Conservation (phyloP, 306 rosid genomes). For the Canavalia gladiata region DNA sequence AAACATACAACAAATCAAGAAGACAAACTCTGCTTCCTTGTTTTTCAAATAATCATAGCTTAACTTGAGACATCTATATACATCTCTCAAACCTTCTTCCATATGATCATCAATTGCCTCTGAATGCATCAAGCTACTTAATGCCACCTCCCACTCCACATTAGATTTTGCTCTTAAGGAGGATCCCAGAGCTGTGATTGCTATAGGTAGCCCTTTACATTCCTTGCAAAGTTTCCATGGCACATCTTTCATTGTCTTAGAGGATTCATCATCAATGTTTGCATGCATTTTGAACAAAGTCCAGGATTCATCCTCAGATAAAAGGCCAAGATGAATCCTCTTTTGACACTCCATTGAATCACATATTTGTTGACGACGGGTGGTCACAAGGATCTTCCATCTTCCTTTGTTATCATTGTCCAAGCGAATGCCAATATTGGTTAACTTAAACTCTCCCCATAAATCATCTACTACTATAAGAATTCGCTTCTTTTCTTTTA, state of each 20-base stretch:
- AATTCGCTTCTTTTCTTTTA: not conserved
- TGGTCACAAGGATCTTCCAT: not conserved
- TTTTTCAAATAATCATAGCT: constrained; percentile 21
- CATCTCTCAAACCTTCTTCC: not conserved
- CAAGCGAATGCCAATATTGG: not conserved
- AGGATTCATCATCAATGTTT: not conserved
- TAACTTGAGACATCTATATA: not conserved
- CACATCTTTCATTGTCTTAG: not conserved
- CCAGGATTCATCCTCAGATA: constrained; percentile 20
- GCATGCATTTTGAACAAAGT: constrained; percentile 11
- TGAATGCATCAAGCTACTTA: not conserved
- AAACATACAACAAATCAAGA: constrained; percentile 29
- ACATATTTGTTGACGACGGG: too few species aligned
- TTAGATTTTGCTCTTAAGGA: constrained; percentile 23
- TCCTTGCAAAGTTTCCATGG: not conserved
- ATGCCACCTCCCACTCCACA: constrained; percentile 29
- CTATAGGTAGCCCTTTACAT: constrained; percentile 33
- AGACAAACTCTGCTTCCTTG: constrained; percentile 18
- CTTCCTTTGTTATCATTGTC: not conserved
- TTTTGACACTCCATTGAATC: too few species aligned
- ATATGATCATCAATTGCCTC: not conserved
- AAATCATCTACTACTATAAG: constrained; percentile 22
- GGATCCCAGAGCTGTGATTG: not conserved
- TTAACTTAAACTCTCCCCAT: not conserved
- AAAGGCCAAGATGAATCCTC: not conserved